These are phyloP conservation scores for Elsinoe necatrix DNA, from an alignment of 2,329 filamentous ascomycete genomes.

Conservation along the genomic window DNA sequence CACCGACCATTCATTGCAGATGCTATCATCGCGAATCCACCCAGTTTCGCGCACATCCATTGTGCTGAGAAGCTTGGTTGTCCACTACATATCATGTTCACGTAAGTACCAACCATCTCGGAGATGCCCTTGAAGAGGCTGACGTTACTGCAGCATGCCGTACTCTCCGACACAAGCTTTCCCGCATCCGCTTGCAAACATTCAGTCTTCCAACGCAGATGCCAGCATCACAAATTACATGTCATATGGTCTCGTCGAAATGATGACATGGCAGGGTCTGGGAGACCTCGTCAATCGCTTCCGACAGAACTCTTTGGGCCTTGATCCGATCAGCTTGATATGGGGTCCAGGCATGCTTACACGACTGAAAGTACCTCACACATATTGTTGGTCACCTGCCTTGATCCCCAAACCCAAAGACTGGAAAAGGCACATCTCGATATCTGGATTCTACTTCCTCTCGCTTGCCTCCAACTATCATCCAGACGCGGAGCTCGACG, in stretches of 20 bases:
- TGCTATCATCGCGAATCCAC: constrained; percentile 70
- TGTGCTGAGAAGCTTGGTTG: constrained; percentile 67
- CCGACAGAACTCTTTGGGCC: constrained; percentile 60
- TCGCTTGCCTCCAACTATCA: constrained; percentile 58
- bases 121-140: background rate
- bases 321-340: constrained; percentile 70
- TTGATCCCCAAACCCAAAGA: constrained; percentile 70
- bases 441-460: constrained; percentile 72
- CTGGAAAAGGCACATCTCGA: constrained; percentile 63
- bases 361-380: constrained; percentile 72
- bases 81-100: constrained; percentile 80
- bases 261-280: constrained; percentile 84
- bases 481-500: constrained; percentile 56
- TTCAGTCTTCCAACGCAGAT: constrained; percentile 68
- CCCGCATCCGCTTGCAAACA: constrained; percentile 77
- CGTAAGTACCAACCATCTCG: constrained; percentile 27
- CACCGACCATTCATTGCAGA: constrained; percentile 69
- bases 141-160: constrained; percentile 60
- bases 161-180: constrained; percentile 82
- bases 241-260: constrained; percentile 76
- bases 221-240: constrained; percentile 72
- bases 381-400: constrained; percentile 85
- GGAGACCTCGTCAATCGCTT: constrained; percentile 84
- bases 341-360: constrained; percentile 75
- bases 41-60: constrained; percentile 68